Conservation (phyloP, 2,329 filamentous ascomycete species). For the Dendrostoma leiphaemia region DNA sequence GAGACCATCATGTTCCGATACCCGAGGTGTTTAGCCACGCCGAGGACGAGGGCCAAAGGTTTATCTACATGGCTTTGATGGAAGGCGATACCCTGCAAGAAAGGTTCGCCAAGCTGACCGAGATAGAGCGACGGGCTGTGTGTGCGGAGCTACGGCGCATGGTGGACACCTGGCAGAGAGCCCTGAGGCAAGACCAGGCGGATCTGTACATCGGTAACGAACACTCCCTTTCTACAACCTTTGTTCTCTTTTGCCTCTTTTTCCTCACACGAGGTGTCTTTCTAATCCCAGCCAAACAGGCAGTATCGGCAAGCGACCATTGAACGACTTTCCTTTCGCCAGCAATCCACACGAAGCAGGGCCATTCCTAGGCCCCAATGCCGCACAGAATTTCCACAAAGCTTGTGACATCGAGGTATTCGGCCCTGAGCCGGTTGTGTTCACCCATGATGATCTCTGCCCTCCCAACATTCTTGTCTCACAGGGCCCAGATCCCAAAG, state of each 20-base stretch:
- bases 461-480: conserved; percentile 32
- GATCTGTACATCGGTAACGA: background rate
- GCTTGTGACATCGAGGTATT: conserved; percentile 25
- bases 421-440: conserved; percentile 28
- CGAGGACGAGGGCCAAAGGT: conserved; percentile 23
- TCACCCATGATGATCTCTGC: conserved; percentile 34
- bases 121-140: conserved; percentile 13
- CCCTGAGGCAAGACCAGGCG: conserved; percentile 17
- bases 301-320: background rate
- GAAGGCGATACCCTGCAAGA: conserved; percentile 20
- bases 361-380: conserved; percentile 22
- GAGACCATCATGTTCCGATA: conserved; percentile 16
- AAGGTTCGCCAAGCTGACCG: conserved; percentile 17
- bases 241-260: too few relatives aligned
- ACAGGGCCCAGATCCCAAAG: conserved; percentile 18
- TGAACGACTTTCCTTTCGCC: conserved; percentile 22
- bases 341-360: conserved; percentile 22
- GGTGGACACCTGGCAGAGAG: conserved; percentile 16
- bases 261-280: background rate
- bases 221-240: background rate
- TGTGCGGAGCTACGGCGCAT: conserved; percentile 23
- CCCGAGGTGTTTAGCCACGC: conserved; percentile 23
- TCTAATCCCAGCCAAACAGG: background rate
- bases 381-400: conserved; percentile 25
- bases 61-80: conserved; percentile 27